Percentiles rank a stretch among this genome's conserved stretches.
These are phyloP conservation scores for Zoysia pacifica DNA, from an alignment of 176 grass and related monocot genomes.

Conservation along the genomic window DNA sequence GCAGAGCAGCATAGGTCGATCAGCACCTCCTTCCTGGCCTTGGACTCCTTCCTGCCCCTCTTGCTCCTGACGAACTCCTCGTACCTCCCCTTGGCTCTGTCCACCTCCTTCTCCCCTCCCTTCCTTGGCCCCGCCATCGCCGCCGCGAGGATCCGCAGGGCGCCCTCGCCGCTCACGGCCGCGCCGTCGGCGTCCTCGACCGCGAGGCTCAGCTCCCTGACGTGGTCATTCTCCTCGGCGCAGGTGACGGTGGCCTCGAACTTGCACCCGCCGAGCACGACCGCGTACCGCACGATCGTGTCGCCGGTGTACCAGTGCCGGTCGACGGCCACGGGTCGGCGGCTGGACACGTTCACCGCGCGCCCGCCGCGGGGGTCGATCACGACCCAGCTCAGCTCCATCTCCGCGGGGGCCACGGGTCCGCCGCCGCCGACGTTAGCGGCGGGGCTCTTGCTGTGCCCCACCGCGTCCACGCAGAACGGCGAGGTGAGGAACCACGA, in stretches of 20 bases:
- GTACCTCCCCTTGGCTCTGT: slow-evolving; percentile 15
- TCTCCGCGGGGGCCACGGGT: slow-evolving; percentile 36
- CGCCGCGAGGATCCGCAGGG: slow-evolving; percentile 32
- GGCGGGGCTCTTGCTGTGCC: slow-evolving; percentile 4
- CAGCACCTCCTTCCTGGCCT: slow-evolving; percentile 47
- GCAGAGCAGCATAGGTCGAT: slow-evolving; percentile 58
- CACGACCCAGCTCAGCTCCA: slow-evolving; percentile 62
- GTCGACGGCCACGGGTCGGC: slow-evolving; percentile 48
- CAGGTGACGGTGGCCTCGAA: slow-evolving; percentile 44
- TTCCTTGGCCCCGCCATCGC: slow-evolving; percentile 40
- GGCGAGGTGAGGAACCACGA: slow-evolving; percentile 63
- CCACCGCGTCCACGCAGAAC: slow-evolving; percentile 57
- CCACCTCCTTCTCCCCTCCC: background rate
- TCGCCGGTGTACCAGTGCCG: slow-evolving; percentile 74
- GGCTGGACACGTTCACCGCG: slow-evolving; percentile 54
- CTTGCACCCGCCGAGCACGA: slow-evolving; percentile 43
- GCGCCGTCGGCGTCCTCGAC: slow-evolving; percentile 54
- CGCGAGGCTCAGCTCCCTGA: slow-evolving; percentile 50
- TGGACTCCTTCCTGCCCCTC: slow-evolving; percentile 42
- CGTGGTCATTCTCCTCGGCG: slow-evolving; percentile 30
- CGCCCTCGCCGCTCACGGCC: slow-evolving; percentile 36
- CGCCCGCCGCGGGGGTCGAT: slow-evolving; percentile 38
- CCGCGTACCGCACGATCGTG: slow-evolving; percentile 54
- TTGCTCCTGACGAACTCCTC: slow-evolving; percentile 57
- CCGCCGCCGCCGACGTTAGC: background rate